These are phyloP conservation scores for Vigna angularis DNA, from an alignment of 306 rosid species.

Conservation along the genomic window DNA sequence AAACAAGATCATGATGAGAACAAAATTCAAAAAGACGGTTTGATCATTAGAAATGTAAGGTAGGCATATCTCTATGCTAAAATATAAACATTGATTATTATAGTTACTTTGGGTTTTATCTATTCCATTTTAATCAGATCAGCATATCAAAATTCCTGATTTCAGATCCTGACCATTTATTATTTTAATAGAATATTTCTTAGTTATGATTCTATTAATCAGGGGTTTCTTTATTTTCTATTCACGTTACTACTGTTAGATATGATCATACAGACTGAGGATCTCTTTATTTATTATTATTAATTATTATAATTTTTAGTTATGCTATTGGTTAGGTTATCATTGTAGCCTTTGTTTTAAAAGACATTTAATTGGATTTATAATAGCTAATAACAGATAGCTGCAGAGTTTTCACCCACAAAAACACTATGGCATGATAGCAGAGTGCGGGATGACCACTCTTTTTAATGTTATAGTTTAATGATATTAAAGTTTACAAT, in stretches of 20 bases:
- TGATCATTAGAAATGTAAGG: neutral
- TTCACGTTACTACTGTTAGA: too few species aligned
- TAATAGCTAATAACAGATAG: neutral
- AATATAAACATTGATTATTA: neutral
- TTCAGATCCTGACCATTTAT: neutral
- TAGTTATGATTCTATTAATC: neutral
- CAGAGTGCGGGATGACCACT: neutral
- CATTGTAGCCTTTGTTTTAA: neutral
- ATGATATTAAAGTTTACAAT: too few species aligned
- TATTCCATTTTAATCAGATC: neutral
- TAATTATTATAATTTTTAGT: too few species aligned
- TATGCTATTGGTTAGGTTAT: neutral
- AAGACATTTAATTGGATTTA: neutral
- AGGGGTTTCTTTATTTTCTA: neutral
- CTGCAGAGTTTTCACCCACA: neutral
- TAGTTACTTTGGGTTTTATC: neutral
- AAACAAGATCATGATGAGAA: slow-evolving; percentile 36
- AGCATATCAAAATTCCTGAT: neutral
- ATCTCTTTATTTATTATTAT: neutral
- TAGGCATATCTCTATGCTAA: neutral
- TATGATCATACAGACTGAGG: neutral
- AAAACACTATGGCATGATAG: neutral
- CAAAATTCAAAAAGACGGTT: slow-evolving; percentile 11
- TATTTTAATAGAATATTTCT: neutral
- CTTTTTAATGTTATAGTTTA: too few species aligned